Base-by-base conservation (phyloP, 306 rosid genomes). In the Cucumis melo region DNA sequence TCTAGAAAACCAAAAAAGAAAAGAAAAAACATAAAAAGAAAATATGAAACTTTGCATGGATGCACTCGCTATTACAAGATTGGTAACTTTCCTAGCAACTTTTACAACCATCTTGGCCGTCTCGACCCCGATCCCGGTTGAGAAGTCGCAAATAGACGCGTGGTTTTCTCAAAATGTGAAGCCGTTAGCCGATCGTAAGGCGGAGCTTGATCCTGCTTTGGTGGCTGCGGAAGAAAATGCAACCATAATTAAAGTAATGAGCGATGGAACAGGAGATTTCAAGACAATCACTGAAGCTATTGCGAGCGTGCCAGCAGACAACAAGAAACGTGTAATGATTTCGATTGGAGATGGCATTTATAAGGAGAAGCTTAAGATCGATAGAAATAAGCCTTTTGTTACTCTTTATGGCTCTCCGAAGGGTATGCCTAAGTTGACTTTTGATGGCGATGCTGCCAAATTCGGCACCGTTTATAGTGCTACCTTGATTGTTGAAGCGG, bases 401-500 rank as follows among this genome's bases (percentile, higher is more conserved):
- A 81, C 91, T 0, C 81, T 92, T 0, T 78, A 59, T 66, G 96
- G 86, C 0, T 50, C 36, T 8, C 87, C 87, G 0, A 9, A 3
- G 0, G 59, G 73, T 15, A 80, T 80, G 74, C 88, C 96, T 1
- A 87, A 32, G 13, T 38, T 92, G 53, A 83, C 85, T 0, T 88
- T 0, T 51, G 74, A 12, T 1, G 96, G 92, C 7, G 85, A 85
- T 1, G 84, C 92, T 0, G 10, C 3, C 0, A 8, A 76, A 58
- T 87, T 70, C 46, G 97, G 97, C 24, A 92, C 92, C 0, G 84
- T 90, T 7, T 82, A 90, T 0, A 88, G 97, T 66, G 97, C 89
- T 0, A 79, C 88, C 1, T 53, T 89, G 50, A 76, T 81, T 10
- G 88, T 64, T 0, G 20, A 72, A 39, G 67, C 89, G 6, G 70